phyloP scores from a whole-genome alignment of 176 grass and related monocot genomes.

The Eragrostis curvula region DNA sequence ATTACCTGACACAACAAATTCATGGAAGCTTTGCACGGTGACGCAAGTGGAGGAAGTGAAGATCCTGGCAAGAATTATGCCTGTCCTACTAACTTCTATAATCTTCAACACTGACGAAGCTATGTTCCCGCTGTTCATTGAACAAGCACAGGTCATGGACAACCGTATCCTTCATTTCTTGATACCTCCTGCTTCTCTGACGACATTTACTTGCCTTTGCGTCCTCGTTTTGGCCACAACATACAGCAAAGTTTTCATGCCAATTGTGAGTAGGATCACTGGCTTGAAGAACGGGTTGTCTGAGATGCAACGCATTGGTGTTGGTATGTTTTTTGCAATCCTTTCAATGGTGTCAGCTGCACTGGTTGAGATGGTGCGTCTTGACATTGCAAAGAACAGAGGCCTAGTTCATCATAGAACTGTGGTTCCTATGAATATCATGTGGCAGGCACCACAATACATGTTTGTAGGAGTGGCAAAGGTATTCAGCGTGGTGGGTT shows the following conservation, averaged over 20 bases:
- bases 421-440: conserved; percentile 5
- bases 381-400: not conserved
- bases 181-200: conserved; percentile 53
- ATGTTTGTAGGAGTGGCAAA: conserved; percentile 9
- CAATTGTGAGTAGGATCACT: conserved; percentile 37
- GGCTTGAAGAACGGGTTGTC: conserved; percentile 46
- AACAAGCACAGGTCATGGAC: conserved; percentile 58
- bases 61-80: conserved; percentile 33
- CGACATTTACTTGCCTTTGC: conserved; percentile 47
- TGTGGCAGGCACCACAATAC: conserved; percentile 33
- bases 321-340: conserved; percentile 41
- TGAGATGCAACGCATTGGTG: conserved; percentile 46
- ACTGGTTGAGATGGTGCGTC: conserved; percentile 43
- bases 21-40: conserved; percentile 51
- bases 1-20: not conserved
- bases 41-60: conserved; percentile 70
- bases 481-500: conserved; percentile 26
- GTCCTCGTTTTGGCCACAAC: conserved; percentile 38
- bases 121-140: conserved; percentile 44
- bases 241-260: conserved; percentile 43
- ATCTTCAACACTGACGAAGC: conserved; percentile 34
- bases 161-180: conserved; percentile 6
- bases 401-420: not conserved
- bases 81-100: conserved; percentile 15
- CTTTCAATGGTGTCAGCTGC: conserved; percentile 38